Base-by-base conservation (phyloP, 176 grass and related monocot genomes). In the Aegilops sharonensis region DNA sequence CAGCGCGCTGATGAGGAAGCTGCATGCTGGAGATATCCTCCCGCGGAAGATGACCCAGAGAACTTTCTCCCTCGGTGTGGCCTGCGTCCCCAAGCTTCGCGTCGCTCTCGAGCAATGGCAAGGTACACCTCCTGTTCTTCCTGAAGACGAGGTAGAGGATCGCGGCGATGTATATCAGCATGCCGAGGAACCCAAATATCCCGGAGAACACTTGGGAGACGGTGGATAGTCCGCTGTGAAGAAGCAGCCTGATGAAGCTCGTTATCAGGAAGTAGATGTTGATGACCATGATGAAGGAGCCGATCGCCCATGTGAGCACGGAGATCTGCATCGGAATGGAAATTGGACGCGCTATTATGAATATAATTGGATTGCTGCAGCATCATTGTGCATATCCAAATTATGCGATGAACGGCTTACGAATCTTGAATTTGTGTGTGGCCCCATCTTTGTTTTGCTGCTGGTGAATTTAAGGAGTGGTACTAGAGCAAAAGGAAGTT, bases 21-120 rank as follows among this genome's bases (percentile, higher is more conserved):
- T 95, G 96, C 96, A 98, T 95, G 88, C 90, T 98, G 40, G 92
- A 88, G 60, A 98, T 98, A 78, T 98, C 96, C 87, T 98, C 93
- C 15, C 96, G 84, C 31, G 91, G 96, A 35, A 95, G 88, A 89
- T 92, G 88, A 45, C 88, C 86, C 70, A 95, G 29, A 73, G 90
- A 89, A 59, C 73, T 62, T 77, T 85, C 88, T 57, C 50, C 67
- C 3, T 67, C 85, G 4, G 74, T 4, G 2, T 32, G 27, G 37
- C 72, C 50, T 4, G 32, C 29, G 5, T 57, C 80, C 27, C 48
- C 83, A 23, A 76, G 62, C 71, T 90, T 84, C 45, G 91, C 63
- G 35, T 93, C 84, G 15, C 77, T 82, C 72, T 87, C 84, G 9
- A 89, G 66, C 60, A 95, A 89, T 59, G 88, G 94, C 72, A 83